Evolutionary conservation across 495 filamentous ascomycete genomes (phyloP).

Genomic region (Trichoderma erinaceum): DNA sequence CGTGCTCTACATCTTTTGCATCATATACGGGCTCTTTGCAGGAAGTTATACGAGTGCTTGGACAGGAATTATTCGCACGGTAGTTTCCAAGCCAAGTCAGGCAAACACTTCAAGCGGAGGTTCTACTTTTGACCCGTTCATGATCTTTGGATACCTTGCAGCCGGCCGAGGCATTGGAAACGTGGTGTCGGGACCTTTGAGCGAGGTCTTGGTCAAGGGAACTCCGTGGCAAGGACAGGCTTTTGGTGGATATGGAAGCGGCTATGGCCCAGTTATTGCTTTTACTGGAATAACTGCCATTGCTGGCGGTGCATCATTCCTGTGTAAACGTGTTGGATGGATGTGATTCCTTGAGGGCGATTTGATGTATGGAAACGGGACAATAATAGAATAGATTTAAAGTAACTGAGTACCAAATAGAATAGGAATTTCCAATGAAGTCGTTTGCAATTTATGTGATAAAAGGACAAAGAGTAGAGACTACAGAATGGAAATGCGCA

Average conservation of each 20-base stretch:
- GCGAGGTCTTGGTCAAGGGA: constrained; percentile 45
- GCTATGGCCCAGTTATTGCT: constrained; percentile 48
- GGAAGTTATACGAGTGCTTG: constrained; percentile 47
- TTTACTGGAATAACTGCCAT: constrained; percentile 52
- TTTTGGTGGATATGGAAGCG: constrained; percentile 40
- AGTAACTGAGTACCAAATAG: too few species aligned
- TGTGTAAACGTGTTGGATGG: constrained; percentile 41
- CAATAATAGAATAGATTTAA: too few species aligned
- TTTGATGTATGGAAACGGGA: too few species aligned
- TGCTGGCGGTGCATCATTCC: constrained; percentile 42
- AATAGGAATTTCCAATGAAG: too few species aligned
- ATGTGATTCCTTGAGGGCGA: constrained; percentile 20
- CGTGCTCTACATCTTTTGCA: constrained; percentile 56
- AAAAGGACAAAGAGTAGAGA: too few species aligned
- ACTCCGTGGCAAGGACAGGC: constrained; percentile 31
- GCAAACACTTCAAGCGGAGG: constrained; percentile 21
- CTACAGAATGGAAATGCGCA: too few species aligned
- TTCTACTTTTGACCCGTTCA: constrained; percentile 27
- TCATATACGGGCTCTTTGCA: constrained; percentile 62
- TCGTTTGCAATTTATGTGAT: too few species aligned
- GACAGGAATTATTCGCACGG: constrained; percentile 53
- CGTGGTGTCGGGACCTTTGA: constrained; percentile 55
- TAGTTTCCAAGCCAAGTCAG: constrained; percentile 28
- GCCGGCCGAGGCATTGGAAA: constrained; percentile 62
- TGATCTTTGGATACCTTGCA: constrained; percentile 58